Evolutionary conservation across 1,284 basidiomycete genomes (phyloP).

Genomic region (Phaffia rhodozyma): DNA sequence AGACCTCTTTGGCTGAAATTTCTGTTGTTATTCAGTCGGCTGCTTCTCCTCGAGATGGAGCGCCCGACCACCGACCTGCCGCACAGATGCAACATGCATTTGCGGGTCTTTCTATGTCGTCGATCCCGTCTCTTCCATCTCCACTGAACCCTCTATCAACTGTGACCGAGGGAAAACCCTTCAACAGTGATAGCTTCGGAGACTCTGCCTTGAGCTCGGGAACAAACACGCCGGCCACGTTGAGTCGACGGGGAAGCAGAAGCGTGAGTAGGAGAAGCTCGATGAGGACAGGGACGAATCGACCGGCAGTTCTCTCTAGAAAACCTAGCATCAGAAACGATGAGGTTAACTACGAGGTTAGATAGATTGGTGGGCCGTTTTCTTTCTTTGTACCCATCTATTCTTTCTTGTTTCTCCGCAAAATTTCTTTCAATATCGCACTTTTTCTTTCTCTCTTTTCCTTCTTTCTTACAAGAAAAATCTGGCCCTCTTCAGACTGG

Average conservation of each 20-base stretch:
- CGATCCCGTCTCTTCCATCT: not conserved
- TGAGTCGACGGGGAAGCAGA: not conserved
- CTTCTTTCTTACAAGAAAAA: too few species aligned
- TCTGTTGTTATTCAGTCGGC: not conserved
- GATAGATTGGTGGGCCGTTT: too few species aligned
- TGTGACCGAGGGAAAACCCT: not conserved
- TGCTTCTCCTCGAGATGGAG: not conserved
- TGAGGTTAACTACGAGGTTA: too few species aligned
- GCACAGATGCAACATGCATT: not conserved
- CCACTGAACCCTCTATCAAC: not conserved
- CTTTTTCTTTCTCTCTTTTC: too few species aligned
- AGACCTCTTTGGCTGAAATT: not conserved
- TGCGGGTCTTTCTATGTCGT: constrained; percentile 3
- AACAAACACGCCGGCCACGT: constrained; percentile 3
- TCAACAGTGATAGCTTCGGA: not conserved
- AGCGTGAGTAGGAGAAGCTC: too few species aligned
- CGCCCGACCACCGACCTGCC: not conserved
- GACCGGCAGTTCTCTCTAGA: too few species aligned
- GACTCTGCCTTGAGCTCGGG: constrained; percentile 5
- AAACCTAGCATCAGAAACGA: too few species aligned
- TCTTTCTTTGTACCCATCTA: too few species aligned
- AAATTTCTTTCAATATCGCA: too few species aligned
- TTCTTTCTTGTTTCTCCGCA: too few species aligned
- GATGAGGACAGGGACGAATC: too few species aligned
- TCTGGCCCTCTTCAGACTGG: too few species aligned